Evolutionary conservation across 2,329 filamentous ascomycete species (phyloP), one percentile per base, ranked within the genome.

Genomic region (Curvularia hawaiiensis): DNA sequence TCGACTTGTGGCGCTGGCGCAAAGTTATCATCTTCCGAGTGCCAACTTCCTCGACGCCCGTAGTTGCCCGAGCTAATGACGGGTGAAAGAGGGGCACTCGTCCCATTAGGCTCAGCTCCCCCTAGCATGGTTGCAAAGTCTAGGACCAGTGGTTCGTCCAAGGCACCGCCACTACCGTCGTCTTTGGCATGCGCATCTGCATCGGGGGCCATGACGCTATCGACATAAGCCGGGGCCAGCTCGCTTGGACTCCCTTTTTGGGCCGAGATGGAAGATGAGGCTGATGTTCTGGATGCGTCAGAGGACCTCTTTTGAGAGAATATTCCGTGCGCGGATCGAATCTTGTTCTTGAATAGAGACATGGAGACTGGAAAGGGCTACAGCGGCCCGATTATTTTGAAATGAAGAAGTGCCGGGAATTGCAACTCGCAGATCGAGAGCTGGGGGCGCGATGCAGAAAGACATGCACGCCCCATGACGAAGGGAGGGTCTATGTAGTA

Each of bases 331-430:
- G 68, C 63, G 33, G 70, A 72, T 54, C 67, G 69, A 59, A 68
- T 72, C 60, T 66, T 71, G 61, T 62, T 64, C 60, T 70, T 74
- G 59, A 73, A 71, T 56, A 74, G 66, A 47, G 65, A 53, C 61
- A 68, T 61, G 35, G 52, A 20, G 46, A 39, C 12, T 47, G 24
- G 30, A 16, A 22, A 38, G 20, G 28, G 46, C 16, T 49, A 28
- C 38, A 38, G 39, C 31, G 43, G n/a, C 12, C 39, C 33, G 18
- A 31, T 39, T n/a, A 30, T 28, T 22, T 20, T 45, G 11, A 20
- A 50, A 49, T 18, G 22, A 18, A 41, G 52, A 47, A 47, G 50
- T 45, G 40, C 33, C 39, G 47, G 46, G 48, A 33, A 31, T 54
- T 54, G 41, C 28, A 26, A 26, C 35, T 24, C 45, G 43, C 38